phyloP scores from a whole-genome alignment of 1,139 yeast species.

The Saccharomyces hybrid region DNA sequence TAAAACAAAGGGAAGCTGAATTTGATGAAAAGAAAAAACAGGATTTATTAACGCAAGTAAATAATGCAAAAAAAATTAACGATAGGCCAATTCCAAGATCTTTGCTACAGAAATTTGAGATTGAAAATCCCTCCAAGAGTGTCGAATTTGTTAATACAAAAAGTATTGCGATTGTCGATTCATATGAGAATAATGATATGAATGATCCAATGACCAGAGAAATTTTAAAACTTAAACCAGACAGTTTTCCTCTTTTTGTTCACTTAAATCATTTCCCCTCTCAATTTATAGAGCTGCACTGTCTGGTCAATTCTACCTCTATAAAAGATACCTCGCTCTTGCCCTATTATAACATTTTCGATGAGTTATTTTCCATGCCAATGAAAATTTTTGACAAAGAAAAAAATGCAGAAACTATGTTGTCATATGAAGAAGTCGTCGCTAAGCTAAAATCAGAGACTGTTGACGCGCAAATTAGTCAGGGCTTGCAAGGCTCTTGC shows the following conservation, averaged over 20 bases:
- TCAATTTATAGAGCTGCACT: conserved; percentile 65
- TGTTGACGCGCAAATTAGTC: conserved; percentile 47
- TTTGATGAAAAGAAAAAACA: conserved; percentile 58
- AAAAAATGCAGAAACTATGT: conserved; percentile 43
- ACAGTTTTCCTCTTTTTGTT: conserved; percentile 55
- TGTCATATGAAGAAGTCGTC: conserved; percentile 66
- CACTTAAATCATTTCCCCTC: conserved; percentile 79
- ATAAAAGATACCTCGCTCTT: conserved; percentile 47
- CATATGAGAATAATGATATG: conserved; percentile 27
- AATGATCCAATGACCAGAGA: conserved; percentile 28
- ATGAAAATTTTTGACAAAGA: conserved; percentile 39
- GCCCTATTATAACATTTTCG: conserved; percentile 61
- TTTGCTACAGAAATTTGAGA: conserved; percentile 50
- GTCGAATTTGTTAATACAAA: conserved; percentile 67
- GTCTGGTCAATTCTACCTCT: conserved; percentile 57
- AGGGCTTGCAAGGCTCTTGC: conserved; percentile 54
- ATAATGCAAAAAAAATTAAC: conserved; percentile 59
- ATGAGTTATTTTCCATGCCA: conserved; percentile 65
- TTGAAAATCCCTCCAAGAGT: conserved; percentile 62
- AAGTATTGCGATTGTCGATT: conserved; percentile 39
- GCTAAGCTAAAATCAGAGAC: conserved; percentile 67
- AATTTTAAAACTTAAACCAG: conserved; percentile 35
- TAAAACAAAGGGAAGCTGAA: conserved; percentile 42
- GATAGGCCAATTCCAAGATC: conserved; percentile 68
- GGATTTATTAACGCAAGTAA: conserved; percentile 43